These are phyloP conservation scores for Lumnitzera racemosa DNA, from an alignment of 345 rosid species.

Conservation along the genomic window DNA sequence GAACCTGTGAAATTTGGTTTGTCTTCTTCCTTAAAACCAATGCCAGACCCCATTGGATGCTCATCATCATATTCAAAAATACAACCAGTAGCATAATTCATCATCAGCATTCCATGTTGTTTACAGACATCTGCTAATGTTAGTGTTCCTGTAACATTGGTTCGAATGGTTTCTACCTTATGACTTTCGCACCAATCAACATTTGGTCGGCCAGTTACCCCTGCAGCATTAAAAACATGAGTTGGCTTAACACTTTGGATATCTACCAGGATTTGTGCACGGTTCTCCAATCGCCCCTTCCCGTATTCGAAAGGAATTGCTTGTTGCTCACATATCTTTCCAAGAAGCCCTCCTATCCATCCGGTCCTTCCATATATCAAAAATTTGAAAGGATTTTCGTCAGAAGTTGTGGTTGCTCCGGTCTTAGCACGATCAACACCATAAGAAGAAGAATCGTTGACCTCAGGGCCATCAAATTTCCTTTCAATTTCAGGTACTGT, in stretches of 20 bases:
- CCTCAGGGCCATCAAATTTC: no score
- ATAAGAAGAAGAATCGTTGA: no score
- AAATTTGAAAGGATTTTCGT: slow-evolving; percentile 27
- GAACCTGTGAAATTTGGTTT: slow-evolving; percentile 66
- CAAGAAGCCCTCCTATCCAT: slow-evolving; percentile 76
- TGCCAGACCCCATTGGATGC: slow-evolving; percentile 55
- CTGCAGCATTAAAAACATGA: slow-evolving; percentile 78
- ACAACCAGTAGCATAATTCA: slow-evolving; percentile 79
- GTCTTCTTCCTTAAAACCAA: slow-evolving; percentile 68
- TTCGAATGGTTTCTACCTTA: slow-evolving; percentile 59
- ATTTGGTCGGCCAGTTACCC: slow-evolving; percentile 74
- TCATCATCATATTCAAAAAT: slow-evolving; percentile 63
- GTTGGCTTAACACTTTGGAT: slow-evolving; percentile 53
- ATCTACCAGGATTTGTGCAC: slow-evolving; percentile 52
- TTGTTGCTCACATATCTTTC: slow-evolving; percentile 62
- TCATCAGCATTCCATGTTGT: slow-evolving; percentile 53
- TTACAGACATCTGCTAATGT: slow-evolving; percentile 74
- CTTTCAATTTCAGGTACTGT: no score
- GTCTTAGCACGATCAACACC: no score
- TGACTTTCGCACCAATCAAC: slow-evolving; percentile 84
- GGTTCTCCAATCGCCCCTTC: slow-evolving; percentile 61
- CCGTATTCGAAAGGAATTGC: slow-evolving; percentile 63
- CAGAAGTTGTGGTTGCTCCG: no score
- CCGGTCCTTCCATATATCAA: slow-evolving; percentile 72
- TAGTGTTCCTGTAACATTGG: slow-evolving; percentile 70